Base-by-base conservation (phyloP, 1,284 basidiomycete genomes). In the Bjerkandera adusta region DNA sequence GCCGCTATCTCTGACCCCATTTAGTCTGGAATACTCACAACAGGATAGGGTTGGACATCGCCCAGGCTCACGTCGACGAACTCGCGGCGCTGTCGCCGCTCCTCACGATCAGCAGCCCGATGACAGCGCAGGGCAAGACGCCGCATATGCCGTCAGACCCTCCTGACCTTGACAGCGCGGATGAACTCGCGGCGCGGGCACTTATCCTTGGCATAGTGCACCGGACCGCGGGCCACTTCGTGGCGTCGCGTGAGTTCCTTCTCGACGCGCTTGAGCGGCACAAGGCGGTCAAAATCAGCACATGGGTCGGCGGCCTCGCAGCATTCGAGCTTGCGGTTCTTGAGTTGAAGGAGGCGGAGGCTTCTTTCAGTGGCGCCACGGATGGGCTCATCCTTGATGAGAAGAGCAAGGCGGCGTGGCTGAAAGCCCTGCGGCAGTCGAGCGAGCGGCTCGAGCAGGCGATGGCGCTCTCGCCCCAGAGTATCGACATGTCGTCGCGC, bases 1-100 rank as follows among this genome's bases (percentile, higher is more conserved):
- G 41, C 18, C n/a, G 18, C 41, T 18, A 22, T 30, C 43, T 18
- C 44, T 43, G 27, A 37, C 33, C 22, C 45, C 35, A 6, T 50
- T n/a, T 18, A 87, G 83, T 88, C 66, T 88, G 85, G 85, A 89
- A 88, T 56, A 82, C 75, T 0, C 81, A 86, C 54, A 62, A 75
- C 11, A 75, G 83, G 6, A 75, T 85, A 27, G 66, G 70, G 5
- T 66, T 68, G 21, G 64, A 66, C 3, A 70, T 78, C 11, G 83
- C 83, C 0, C 58, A 74, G 49, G 72, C 70, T 0, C 83, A 85
- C 52, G 78, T 88, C 46, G 55, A 66, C 20, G 75, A 77, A 38
- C 73, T 77, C 53, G 55, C 64, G 15, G 57, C 65, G 0, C 66
- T 83, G 26, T 71, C 73, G 1, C 83, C 78, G 2, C 58, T 68